These are phyloP conservation scores for Nitzschia sp. DNA, from an alignment of 108 stramenopile genomes.

Conservation along the genomic window DNA sequence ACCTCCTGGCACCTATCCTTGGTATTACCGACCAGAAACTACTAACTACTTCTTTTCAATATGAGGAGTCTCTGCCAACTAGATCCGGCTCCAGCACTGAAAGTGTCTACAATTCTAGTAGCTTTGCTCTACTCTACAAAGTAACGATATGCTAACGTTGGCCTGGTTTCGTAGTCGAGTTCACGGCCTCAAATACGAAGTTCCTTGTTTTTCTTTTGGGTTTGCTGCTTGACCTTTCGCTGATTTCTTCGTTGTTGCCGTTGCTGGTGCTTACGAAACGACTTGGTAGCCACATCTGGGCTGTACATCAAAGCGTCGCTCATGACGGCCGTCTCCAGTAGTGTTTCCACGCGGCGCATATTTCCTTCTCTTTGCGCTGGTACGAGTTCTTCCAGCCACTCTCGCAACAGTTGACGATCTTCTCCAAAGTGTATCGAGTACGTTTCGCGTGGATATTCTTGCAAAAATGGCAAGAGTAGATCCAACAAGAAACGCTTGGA, in stretches of 20 bases:
- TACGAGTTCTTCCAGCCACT: slow-evolving; percentile 46
- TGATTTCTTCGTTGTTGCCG: slow-evolving; percentile 2
- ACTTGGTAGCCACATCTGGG: slow-evolving; percentile 31
- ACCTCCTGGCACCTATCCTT: no score
- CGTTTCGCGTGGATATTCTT: slow-evolving; percentile 45
- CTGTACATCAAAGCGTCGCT: slow-evolving; percentile 47
- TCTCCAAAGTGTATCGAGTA: slow-evolving; percentile 50
- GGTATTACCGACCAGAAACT: no score
- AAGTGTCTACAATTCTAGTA: no score
- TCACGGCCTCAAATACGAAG: no score
- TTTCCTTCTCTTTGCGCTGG: not conserved
- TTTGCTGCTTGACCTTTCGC: not conserved
- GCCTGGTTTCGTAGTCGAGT: no score
- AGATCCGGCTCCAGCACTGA: no score
- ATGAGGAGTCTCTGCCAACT: no score
- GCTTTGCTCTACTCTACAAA: no score
- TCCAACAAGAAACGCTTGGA: slow-evolving; percentile 30
- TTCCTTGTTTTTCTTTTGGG: not conserved
- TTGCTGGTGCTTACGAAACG: slow-evolving; percentile 13
- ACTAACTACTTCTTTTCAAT: no score
- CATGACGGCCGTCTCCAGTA: slow-evolving; percentile 23
- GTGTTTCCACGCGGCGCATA: not conserved
- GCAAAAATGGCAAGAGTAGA: slow-evolving; percentile 36
- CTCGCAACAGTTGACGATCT: slow-evolving; percentile 33
- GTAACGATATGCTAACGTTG: no score